Conservation (phyloP, 257 asterid species). For the Przewalskia tangutica region DNA sequence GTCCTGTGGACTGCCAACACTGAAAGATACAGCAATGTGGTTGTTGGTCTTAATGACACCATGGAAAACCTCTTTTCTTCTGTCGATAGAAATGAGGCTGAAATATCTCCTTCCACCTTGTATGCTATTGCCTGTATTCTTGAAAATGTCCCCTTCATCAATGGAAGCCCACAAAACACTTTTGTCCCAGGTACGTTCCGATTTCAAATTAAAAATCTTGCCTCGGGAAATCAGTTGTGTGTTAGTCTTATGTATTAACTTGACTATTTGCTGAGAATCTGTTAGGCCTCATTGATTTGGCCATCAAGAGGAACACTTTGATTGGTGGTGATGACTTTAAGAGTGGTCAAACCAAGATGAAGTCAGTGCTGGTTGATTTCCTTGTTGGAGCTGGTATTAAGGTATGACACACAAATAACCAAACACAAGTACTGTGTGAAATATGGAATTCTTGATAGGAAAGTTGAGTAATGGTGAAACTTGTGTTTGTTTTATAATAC, state of each 20-base stretch:
- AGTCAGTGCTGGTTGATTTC: constrained; percentile 92
- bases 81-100: constrained; percentile 65
- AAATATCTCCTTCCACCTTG: constrained; percentile 84
- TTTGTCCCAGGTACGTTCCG: constrained; percentile 66
- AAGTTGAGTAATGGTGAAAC: not conserved
- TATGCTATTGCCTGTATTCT: constrained; percentile 68
- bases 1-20: constrained; percentile 98
- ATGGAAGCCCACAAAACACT: constrained; percentile 99
- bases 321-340: constrained; percentile 97
- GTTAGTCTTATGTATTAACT: not conserved
- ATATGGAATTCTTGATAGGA: not conserved
- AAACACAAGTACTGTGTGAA: not conserved
- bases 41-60: constrained; percentile 86
- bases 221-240: not conserved
- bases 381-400: constrained; percentile 99
- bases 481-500: not conserved
- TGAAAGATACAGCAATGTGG: constrained; percentile 83
- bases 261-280: not conserved
- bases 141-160: constrained; percentile 79
- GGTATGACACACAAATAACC: constrained; percentile 25
- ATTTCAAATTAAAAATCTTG: not conserved
- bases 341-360: constrained; percentile 99
- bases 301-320: constrained; percentile 67
- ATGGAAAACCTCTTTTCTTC: constrained; percentile 68
- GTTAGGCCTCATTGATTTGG: constrained; percentile 75